Conservation (phyloP, 768 basidiomycete genomes). For the Podaxis rugospora region DNA sequence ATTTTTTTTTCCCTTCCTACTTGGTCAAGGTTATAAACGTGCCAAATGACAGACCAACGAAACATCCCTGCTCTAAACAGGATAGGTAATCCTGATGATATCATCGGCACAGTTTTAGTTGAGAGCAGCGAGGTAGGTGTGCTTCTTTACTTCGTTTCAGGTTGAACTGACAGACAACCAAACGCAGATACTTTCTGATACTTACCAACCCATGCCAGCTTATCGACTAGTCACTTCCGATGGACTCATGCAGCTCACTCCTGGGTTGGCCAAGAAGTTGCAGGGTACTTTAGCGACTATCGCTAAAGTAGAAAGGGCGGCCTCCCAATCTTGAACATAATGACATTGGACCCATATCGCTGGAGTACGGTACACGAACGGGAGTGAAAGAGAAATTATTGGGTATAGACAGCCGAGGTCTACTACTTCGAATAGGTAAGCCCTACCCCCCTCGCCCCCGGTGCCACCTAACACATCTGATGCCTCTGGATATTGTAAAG, state of each 20-base stretch:
- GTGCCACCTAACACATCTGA: neutral
- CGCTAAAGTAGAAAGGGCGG: neutral
- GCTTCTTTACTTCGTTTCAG: slow-evolving; percentile 11
- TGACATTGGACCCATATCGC: neutral
- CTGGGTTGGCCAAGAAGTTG: slow-evolving; percentile 45
- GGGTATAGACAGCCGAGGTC: neutral
- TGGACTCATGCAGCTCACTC: slow-evolving; percentile 64
- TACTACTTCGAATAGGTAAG: neutral
- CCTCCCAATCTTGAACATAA: neutral
- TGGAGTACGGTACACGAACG: neutral
- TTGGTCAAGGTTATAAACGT: neutral
- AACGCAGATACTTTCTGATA: slow-evolving; percentile 57
- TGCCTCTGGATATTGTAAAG: neutral
- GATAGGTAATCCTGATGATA: slow-evolving; percentile 82
- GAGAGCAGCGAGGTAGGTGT: slow-evolving; percentile 54
- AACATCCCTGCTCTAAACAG: slow-evolving; percentile 72
- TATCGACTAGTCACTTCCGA: slow-evolving; percentile 78
- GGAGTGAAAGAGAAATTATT: neutral
- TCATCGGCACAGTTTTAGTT: slow-evolving; percentile 72
- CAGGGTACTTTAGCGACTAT: neutral
- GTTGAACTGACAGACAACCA: neutral
- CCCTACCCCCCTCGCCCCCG: no score
- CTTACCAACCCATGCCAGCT: slow-evolving; percentile 81
- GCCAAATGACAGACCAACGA: slow-evolving; percentile 49
- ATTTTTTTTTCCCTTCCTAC: neutral